Evolutionary conservation across 2,329 filamentous ascomycete genomes (phyloP).

Genomic region (Hypocrella siamensis): DNA sequence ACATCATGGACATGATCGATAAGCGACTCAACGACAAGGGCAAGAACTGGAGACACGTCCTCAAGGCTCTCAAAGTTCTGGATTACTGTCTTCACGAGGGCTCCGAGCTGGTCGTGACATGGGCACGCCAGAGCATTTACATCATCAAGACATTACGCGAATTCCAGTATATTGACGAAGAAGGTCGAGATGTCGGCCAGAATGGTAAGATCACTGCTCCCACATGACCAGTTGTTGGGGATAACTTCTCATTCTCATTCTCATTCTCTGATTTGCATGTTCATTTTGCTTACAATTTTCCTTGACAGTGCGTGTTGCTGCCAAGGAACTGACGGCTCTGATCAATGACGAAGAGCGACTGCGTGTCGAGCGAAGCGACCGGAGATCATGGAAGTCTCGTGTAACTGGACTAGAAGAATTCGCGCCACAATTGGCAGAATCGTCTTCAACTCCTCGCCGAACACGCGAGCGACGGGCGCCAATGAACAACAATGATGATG

Average conservation of each 20-base stretch:
- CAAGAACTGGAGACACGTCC: conserved; percentile 97
- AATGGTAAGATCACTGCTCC: conserved; percentile 81
- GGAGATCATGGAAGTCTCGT: conserved; percentile 91
- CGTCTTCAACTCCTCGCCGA: conserved; percentile 24
- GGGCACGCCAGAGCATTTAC: conserved; percentile 95
- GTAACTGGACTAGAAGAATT: conserved; percentile 87
- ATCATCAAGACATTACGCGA: conserved; percentile 97
- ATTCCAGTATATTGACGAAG: conserved; percentile 93
- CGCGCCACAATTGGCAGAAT: conserved; percentile 27
- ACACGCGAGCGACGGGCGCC: conserved; percentile 30
- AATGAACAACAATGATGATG: conserved; percentile 55
- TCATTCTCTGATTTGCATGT: no score
- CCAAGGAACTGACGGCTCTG: conserved; percentile 85
- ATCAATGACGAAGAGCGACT: conserved; percentile 89
- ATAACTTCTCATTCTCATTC: no score
- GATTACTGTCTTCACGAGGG: conserved; percentile 98
- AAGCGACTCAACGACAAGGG: conserved; percentile 98
- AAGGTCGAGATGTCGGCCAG: conserved; percentile 86
- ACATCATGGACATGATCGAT: conserved; percentile 99
- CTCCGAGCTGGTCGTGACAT: conserved; percentile 90
- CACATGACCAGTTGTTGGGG: no score
- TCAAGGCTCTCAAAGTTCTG: conserved; percentile 93
- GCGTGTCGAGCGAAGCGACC: conserved; percentile 75
- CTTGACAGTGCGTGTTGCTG: conserved; percentile 69
- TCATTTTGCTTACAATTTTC: no score